Percentiles rank a stretch among this genome's conserved stretches.
Evolutionary conservation across 768 basidiomycete species (phyloP).

Genomic region (Mycena sanguinolenta): DNA sequence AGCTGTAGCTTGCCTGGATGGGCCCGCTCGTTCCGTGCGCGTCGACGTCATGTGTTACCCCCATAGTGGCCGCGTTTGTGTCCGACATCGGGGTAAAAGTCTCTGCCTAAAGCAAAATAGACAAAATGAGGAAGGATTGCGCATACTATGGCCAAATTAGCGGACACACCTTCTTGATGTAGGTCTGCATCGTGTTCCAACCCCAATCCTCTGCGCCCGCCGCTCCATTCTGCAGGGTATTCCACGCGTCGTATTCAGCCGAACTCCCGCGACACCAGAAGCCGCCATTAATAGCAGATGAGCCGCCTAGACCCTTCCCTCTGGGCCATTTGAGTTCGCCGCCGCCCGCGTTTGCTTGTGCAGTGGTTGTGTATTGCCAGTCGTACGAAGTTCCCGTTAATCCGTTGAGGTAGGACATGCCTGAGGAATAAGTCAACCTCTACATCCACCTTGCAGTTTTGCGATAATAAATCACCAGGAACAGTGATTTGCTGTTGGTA

Average conservation of each 20-base stretch:
- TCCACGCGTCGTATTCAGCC: conserved; percentile 45
- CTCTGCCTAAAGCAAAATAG: conserved; percentile 21
- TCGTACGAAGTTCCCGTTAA: conserved; percentile 25
- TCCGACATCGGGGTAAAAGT: conserved; percentile 36
- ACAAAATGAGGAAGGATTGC: background rate
- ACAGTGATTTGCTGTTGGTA: conserved; percentile 30
- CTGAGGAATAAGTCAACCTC: conserved; percentile 4
- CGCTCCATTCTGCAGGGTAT: conserved; percentile 37
- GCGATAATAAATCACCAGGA: conserved; percentile 22
- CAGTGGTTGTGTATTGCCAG: conserved; percentile 31
- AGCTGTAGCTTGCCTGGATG: conserved; percentile 36
- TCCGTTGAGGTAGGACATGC: conserved; percentile 36
- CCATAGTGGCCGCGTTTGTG: conserved; percentile 21
- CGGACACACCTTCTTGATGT: conserved; percentile 44
- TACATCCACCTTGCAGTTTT: background rate
- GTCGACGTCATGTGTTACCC: conserved; percentile 28
- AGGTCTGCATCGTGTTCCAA: conserved; percentile 46
- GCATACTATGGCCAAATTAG: background rate
- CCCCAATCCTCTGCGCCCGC: conserved; percentile 44
- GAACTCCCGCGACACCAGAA: conserved; percentile 43
- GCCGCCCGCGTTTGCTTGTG: conserved; percentile 28
- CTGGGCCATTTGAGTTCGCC: conserved; percentile 25
- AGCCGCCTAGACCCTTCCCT: conserved; percentile 43
- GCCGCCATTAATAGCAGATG: conserved; percentile 45
- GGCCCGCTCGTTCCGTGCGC: conserved; percentile 35